Percentiles rank a stretch among this genome's conserved stretches.
These are phyloP conservation scores for Colletotrichum abscissum DNA, from an alignment of 2,329 filamentous ascomycete species.

Conservation along the genomic window DNA sequence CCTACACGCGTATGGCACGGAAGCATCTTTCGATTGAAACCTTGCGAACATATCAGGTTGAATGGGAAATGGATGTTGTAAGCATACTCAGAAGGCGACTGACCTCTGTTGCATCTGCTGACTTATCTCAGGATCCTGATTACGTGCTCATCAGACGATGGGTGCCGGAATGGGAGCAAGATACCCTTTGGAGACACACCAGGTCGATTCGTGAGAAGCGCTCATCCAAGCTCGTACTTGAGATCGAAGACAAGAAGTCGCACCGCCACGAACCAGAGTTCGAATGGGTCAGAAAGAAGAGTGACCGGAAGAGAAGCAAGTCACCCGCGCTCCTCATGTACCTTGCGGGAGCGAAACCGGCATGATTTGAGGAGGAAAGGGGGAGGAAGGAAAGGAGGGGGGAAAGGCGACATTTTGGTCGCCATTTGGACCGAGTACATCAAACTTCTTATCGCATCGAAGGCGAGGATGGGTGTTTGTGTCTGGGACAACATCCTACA, in stretches of 20 bases:
- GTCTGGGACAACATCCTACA: background rate
- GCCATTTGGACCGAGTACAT: background rate
- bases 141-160: slow-evolving; percentile 80
- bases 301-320: slow-evolving; percentile 64
- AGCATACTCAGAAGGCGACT: slow-evolving; percentile 40
- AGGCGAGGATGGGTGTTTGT: background rate
- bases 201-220: slow-evolving; percentile 69
- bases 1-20: slow-evolving; percentile 73
- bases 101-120: background rate
- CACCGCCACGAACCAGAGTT: slow-evolving; percentile 58
- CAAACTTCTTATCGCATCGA: background rate
- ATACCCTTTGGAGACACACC: slow-evolving; percentile 79
- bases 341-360: slow-evolving; percentile 62
- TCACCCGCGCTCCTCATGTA: slow-evolving; percentile 69
- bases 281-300: slow-evolving; percentile 69
- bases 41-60: slow-evolving; percentile 63
- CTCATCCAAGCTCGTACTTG: slow-evolving; percentile 54
- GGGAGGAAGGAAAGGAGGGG: no score
- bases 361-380: slow-evolving; percentile 39
- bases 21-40: slow-evolving; percentile 73
- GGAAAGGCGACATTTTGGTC: background rate
- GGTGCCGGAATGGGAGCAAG: slow-evolving; percentile 78
- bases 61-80: slow-evolving; percentile 69
- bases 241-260: slow-evolving; percentile 58
- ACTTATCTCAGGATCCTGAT: slow-evolving; percentile 66